Evolutionary conservation across 169 alveolate species (phyloP).

Genomic region (Theileria orientalis): DNA sequence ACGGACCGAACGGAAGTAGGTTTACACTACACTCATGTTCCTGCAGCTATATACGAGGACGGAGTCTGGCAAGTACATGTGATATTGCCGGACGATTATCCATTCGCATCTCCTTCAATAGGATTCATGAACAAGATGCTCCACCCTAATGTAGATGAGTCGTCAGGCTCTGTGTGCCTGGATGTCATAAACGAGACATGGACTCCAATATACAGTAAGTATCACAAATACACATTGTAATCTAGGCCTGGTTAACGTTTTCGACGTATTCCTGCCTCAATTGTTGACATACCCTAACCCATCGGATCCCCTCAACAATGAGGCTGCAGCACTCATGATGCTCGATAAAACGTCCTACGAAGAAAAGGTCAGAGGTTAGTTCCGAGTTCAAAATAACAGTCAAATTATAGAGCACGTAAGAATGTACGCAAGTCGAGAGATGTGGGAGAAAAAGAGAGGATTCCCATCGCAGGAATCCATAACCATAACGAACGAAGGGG

Average conservation of each 20-base stretch:
- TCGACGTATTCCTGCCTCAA: slow-evolving; percentile 94
- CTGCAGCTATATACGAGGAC: slow-evolving; percentile 83
- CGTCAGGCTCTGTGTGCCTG: slow-evolving; percentile 95
- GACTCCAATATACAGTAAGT: slow-evolving; percentile 92
- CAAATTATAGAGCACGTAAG: slow-evolving; percentile 70
- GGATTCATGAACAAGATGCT: slow-evolving; percentile 91
- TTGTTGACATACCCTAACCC: slow-evolving; percentile 96
- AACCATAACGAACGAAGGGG: slow-evolving; percentile 18
- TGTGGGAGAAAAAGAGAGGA: slow-evolving; percentile 61
- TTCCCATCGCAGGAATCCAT: not conserved
- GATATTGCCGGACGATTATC: slow-evolving; percentile 94
- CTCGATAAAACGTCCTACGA: slow-evolving; percentile 86
- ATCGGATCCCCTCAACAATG: slow-evolving; percentile 92
- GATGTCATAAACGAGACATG: slow-evolving; percentile 97
- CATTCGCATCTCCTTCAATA: slow-evolving; percentile 95
- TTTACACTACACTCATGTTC: not conserved
- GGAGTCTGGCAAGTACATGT: slow-evolving; percentile 89
- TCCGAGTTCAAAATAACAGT: not conserved
- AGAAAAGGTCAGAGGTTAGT: slow-evolving; percentile 87
- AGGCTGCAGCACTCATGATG: slow-evolving; percentile 93
- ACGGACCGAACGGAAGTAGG: slow-evolving; percentile 79
- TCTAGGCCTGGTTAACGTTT: slow-evolving; percentile 85
- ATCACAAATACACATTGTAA: not conserved
- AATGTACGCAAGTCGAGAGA: slow-evolving; percentile 74
- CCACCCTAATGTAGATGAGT: slow-evolving; percentile 96